These are phyloP conservation scores for Metschnikowia lunata DNA, from an alignment of 805 yeast species.

Conservation along the genomic window DNA sequence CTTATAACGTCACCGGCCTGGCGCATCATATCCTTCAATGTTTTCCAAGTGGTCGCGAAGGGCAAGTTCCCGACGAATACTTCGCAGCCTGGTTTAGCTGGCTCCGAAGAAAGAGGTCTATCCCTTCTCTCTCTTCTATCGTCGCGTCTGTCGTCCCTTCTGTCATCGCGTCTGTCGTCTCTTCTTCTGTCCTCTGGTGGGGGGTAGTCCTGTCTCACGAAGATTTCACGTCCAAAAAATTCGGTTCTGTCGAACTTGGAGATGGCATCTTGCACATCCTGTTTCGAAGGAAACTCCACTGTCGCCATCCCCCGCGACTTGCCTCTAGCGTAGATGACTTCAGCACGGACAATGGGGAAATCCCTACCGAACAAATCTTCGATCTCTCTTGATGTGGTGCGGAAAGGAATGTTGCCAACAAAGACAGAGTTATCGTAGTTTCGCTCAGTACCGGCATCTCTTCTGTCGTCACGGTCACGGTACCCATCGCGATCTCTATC, in stretches of 20 bases:
- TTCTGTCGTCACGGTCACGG: constrained; percentile 20
- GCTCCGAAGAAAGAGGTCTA: constrained; percentile 11
- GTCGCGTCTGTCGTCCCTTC: constrained; percentile 16
- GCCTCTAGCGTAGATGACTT: constrained; percentile 72
- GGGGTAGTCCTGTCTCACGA: constrained; percentile 87
- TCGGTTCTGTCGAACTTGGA: constrained; percentile 59
- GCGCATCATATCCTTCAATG: constrained; percentile 78
- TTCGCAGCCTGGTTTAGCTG: constrained; percentile 44
- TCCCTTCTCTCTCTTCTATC: constrained; percentile 12
- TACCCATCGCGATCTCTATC: constrained; percentile 19
- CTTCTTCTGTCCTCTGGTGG: constrained; percentile 51
- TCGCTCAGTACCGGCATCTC: constrained; percentile 6
- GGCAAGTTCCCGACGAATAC: constrained; percentile 82
- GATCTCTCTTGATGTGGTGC: constrained; percentile 54
- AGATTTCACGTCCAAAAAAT: constrained; percentile 71
- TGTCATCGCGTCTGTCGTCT: constrained; percentile 17
- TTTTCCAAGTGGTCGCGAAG: constrained; percentile 77
- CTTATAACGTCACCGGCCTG: constrained; percentile 72
- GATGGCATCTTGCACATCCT: constrained; percentile 70
- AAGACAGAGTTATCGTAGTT: constrained; percentile 67
- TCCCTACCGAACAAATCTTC: constrained; percentile 51
- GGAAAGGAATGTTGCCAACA: constrained; percentile 70
- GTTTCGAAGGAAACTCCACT: constrained; percentile 68
- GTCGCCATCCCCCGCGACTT: constrained; percentile 89
- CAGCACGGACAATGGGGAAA: constrained; percentile 65